Conservation (phyloP, 1,284 basidiomycete species). For the Sporisorium reilianum region DNA sequence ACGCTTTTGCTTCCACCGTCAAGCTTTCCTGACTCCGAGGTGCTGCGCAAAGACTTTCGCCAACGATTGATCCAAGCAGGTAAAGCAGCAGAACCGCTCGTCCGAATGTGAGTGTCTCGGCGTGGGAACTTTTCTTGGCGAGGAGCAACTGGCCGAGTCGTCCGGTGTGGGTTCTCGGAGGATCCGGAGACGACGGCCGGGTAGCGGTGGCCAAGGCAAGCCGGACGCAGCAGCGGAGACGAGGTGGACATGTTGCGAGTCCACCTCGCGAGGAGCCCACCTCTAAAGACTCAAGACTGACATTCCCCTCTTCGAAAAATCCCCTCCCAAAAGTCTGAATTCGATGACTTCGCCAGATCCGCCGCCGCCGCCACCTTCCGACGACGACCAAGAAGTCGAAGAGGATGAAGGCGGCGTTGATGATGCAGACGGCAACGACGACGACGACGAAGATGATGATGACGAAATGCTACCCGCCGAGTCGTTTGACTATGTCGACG, state of each 20-base stretch:
- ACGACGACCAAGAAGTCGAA: slow-evolving; percentile 14
- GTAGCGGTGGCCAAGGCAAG: background rate
- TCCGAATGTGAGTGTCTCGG: slow-evolving; percentile 79
- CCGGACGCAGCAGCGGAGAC: too few species aligned
- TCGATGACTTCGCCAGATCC: slow-evolving; percentile 47
- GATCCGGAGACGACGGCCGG: background rate
- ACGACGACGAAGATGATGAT: slow-evolving; percentile 1
- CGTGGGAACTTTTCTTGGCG: background rate
- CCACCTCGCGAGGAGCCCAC: too few species aligned
- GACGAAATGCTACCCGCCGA: slow-evolving; percentile 12
- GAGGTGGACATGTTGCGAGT: too few species aligned
- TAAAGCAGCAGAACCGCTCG: slow-evolving; percentile 78
- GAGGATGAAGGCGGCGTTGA: background rate
- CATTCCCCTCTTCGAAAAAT: background rate
- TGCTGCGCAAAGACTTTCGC: slow-evolving; percentile 77
- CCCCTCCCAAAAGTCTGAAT: slow-evolving; percentile 22
- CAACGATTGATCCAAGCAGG: slow-evolving; percentile 75
- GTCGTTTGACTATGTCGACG: slow-evolving; percentile 13
- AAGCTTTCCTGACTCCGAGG: slow-evolving; percentile 83
- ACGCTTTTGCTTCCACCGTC: background rate
- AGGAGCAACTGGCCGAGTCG: too few species aligned
- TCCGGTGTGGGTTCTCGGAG: background rate
- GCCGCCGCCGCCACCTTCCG: slow-evolving; percentile 30
- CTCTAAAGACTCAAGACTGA: too few species aligned
- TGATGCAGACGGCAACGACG: background rate